Conservation (phyloP, 2,329 filamentous ascomycete genomes). For the Chrysosporium keratinophilum region DNA sequence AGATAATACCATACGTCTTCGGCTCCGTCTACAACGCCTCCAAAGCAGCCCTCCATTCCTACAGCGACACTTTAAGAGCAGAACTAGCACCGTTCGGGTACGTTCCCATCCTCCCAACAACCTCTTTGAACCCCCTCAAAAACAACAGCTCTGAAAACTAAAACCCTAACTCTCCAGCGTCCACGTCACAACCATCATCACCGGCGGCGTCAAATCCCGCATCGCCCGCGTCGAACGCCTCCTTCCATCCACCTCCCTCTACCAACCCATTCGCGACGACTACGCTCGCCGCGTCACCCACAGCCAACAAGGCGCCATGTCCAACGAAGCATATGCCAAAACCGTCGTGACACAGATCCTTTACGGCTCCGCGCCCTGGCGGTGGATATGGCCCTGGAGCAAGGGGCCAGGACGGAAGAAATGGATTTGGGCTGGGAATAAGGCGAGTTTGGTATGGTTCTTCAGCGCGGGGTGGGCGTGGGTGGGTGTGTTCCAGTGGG, state of each 20-base stretch:
- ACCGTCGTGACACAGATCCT: slow-evolving; percentile 47
- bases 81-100: slow-evolving; percentile 44
- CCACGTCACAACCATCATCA: slow-evolving; percentile 45
- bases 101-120: slow-evolving; percentile 8
- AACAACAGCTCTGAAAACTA: neutral
- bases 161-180: slow-evolving; percentile 28
- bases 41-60: slow-evolving; percentile 51
- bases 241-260: slow-evolving; percentile 42
- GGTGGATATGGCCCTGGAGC: slow-evolving; percentile 42
- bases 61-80: slow-evolving; percentile 48
- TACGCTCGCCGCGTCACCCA: slow-evolving; percentile 45
- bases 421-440: slow-evolving; percentile 42
- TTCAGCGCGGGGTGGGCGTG: slow-evolving; percentile 40
- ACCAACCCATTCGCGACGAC: slow-evolving; percentile 42
- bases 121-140: too few relatives aligned
- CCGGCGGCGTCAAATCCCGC: slow-evolving; percentile 50
- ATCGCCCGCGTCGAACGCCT: slow-evolving; percentile 45
- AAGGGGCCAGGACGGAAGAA: slow-evolving; percentile 25
- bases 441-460: slow-evolving; percentile 42
- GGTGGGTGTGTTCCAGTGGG: slow-evolving; percentile 25
- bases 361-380: slow-evolving; percentile 35
- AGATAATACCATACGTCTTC: slow-evolving; percentile 37
- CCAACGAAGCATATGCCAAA: slow-evolving; percentile 44
- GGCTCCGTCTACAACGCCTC: slow-evolving; percentile 47
- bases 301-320: slow-evolving; percentile 45